These are phyloP conservation scores for Daldinia loculata DNA, from an alignment of 495 filamentous ascomycete species.

Conservation along the genomic window DNA sequence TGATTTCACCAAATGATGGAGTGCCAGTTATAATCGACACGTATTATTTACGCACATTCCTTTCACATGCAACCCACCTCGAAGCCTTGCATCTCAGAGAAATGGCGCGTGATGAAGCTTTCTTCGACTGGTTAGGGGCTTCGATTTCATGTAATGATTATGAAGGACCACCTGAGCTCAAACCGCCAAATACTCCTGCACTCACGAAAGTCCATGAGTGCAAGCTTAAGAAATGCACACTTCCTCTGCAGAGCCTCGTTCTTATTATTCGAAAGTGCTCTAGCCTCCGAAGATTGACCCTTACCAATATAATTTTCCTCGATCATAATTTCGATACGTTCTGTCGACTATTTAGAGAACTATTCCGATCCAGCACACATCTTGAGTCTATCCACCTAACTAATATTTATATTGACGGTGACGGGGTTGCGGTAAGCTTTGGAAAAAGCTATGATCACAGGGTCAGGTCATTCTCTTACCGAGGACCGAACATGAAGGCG, in stretches of 20 bases:
- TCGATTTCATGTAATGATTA: conserved; percentile 2
- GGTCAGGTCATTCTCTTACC: conserved; percentile 9
- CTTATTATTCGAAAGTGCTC: conserved; percentile 47
- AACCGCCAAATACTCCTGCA: conserved; percentile 17
- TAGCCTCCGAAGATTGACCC: conserved; percentile 43
- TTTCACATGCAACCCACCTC: conserved; percentile 10
- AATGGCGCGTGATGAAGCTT: background rate
- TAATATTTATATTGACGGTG: too few species aligned
- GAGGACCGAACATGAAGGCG: conserved; percentile 9
- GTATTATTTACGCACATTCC: background rate
- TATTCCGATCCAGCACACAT: background rate
- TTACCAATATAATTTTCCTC: conserved; percentile 17
- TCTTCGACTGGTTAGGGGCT: conserved; percentile 16
- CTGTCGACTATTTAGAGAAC: background rate
- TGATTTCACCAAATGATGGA: background rate
- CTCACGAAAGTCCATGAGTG: conserved; percentile 46
- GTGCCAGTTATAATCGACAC: too few species aligned
- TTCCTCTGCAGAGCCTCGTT: conserved; percentile 24
- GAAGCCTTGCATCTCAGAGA: background rate
- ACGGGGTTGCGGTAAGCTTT: background rate
- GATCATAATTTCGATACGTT: background rate
- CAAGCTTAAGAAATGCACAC: conserved; percentile 39
- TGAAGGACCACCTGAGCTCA: background rate
- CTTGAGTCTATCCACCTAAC: conserved; percentile 2
- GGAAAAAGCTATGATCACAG: background rate